Base-by-base conservation (phyloP, 2,329 filamentous ascomycete genomes). In the Alternaria sp. region DNA sequence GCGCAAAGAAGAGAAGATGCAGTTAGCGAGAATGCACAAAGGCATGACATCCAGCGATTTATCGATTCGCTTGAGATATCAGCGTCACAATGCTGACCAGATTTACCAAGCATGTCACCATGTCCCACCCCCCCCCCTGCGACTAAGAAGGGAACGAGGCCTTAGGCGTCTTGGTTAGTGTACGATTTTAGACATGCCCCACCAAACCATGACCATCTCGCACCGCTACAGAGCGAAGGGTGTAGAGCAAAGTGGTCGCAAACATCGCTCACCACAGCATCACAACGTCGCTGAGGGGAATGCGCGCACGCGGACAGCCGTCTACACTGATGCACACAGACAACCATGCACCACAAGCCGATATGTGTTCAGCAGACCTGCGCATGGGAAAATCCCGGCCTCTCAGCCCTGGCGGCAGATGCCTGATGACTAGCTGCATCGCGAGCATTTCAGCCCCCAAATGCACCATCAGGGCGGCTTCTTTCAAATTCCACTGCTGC, bases 371-470 rank as follows among this genome's bases (percentile, higher is more conserved):
- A 70, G 55, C 63, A 67, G 69, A 71, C 66, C 44, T 59, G 56
- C 55, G 62, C 62, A 58, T 60, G 58, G 62, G 56, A 53, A 46
- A 46, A 34, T 23, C 39, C 55, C 51, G 55, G 53, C 65, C 61
- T 66, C 62, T 66, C 62, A 64, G 49, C 67, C 66, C 61, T 62
- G 52, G 62, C 65, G 57, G 62, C 57, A 62, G 62, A 64, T 69
- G 66, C 67, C 68, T 71, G 68, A 69, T 69, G 67, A 71, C 67
- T 71, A 71, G 68, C 68, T 66, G 63, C 66, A 64, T 70, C 62
- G 61, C 60, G 63, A 60, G 57, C 50, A 65, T 70, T 65, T 59
- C 56, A 63, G 65, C 67, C 69, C 69, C 69, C 61, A 70, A 63
- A 56, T 49, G 49, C 49, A 51, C 34, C 58, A 54, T 29, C 51